These are phyloP conservation scores for Durotheca rogersii DNA, from an alignment of 495 filamentous ascomycete species.

Conservation along the genomic window DNA sequence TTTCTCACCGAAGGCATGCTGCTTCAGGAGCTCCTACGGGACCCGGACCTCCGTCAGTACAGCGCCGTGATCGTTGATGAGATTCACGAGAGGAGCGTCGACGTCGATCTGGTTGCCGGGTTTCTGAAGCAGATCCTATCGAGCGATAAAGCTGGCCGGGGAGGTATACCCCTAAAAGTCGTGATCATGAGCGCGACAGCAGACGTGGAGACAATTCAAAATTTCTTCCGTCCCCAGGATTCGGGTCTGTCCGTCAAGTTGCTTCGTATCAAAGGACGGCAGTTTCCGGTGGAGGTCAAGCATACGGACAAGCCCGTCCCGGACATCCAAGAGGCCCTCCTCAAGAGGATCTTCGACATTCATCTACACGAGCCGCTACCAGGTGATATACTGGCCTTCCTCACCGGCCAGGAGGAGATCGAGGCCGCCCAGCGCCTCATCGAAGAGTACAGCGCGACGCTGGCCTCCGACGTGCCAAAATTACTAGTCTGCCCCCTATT, in stretches of 20 bases:
- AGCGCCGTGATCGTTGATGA: conserved; percentile 93
- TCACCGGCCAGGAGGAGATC: conserved; percentile 92
- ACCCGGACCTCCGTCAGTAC: conserved; percentile 80
- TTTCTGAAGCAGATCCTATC: conserved; percentile 76
- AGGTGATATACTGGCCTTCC: conserved; percentile 90
- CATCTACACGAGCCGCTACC: conserved; percentile 85
- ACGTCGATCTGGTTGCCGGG: conserved; percentile 86
- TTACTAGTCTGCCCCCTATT: conserved; percentile 53
- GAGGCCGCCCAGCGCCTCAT: conserved; percentile 77
- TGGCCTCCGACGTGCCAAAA: conserved; percentile 75
- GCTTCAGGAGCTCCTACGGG: conserved; percentile 87
- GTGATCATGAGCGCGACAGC: conserved; percentile 97
- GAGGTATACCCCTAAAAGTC: conserved; percentile 77
- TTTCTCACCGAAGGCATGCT: conserved; percentile 97
- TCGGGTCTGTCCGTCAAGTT: conserved; percentile 39
- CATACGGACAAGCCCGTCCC: conserved; percentile 75
- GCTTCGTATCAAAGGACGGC: conserved; percentile 82
- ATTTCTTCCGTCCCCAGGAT: conserved; percentile 62
- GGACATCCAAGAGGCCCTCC: conserved; percentile 78
- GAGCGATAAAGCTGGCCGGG: conserved; percentile 59
- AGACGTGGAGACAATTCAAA: conserved; percentile 72
- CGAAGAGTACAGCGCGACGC: conserved; percentile 69
- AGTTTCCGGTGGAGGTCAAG: conserved; percentile 78
- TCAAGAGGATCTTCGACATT: conserved; percentile 85
- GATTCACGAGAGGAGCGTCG: conserved; percentile 95